Percentiles rank a stretch among this genome's conserved stretches.
Conservation (phyloP, 106 monocot species). For the Agapanthus africanus region DNA sequence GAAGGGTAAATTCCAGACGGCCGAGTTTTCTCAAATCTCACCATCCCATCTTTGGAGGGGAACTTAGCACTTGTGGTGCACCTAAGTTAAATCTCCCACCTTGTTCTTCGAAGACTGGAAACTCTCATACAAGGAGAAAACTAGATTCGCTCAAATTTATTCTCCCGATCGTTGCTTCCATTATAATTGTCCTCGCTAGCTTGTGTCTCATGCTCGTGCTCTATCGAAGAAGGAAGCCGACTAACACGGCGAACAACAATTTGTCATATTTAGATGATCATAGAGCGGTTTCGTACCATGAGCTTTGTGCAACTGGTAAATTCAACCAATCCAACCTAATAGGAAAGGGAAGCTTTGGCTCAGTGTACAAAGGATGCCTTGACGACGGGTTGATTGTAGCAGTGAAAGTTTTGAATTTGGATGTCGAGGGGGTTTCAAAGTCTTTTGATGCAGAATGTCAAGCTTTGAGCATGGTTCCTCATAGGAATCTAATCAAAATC, state of each 20-base stretch:
- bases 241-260: neutral
- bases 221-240: neutral
- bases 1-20: constrained; percentile 20
- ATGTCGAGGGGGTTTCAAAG: neutral
- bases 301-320: neutral
- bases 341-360: too few relatives aligned
- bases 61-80: constrained; percentile 14
- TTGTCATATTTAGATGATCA: too few relatives aligned
- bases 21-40: constrained; percentile 11
- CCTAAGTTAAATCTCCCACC: constrained; percentile 1
- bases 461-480: neutral
- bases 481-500: neutral
- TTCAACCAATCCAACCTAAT: neutral
- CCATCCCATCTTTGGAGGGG: constrained; percentile 11
- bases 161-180: neutral
- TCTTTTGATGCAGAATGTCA: neutral
- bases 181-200: neutral
- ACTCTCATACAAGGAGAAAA: neutral
- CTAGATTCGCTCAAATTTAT: neutral
- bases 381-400: too few relatives aligned
- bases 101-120: neutral
- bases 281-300: neutral
- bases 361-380: neutral
- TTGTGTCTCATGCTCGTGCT: neutral
- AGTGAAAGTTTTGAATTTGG: neutral